Evolutionary conservation across 1,139 yeast genomes (phyloP), one percentile per base, ranked within the genome.

Genomic region (Debaryomyces sp.): DNA sequence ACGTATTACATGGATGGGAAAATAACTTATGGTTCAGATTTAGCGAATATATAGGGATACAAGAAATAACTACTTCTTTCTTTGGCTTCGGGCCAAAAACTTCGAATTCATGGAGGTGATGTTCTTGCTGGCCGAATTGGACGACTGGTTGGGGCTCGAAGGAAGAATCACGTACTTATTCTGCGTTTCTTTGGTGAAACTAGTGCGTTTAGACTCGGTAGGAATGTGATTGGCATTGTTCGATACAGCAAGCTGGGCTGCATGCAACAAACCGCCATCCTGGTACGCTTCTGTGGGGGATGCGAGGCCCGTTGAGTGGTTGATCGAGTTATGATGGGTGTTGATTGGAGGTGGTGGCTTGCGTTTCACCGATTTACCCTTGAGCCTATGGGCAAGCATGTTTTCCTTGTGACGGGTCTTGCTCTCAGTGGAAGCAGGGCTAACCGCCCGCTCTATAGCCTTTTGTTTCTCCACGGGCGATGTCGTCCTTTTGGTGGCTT

Each of bases 211-310:
- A 49, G 61, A 62, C 44, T 61, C 58, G 7, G 67, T 58, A n/a
- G 63, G 50, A 5, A 66, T 60, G n/a, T 49, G 44, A 26, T 62
- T 49, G 17, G 50, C 43, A 26, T 59, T 62, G 44, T 71, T 64
- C 6, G 79, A 70, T 4, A 79, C 81, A 1, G 81, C 82, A 48
- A 73, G 62, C 52, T 73, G 74, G 1, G 80, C 80, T 12, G 80
- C 81, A 48, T 72, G 74, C 23, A 76, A 58, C 52, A 63, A 69
- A 3, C 66, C 76, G 43, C 60, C 59, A 7, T 59, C 68, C 15
- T 53, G 59, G 26, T 30, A 41, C 15, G 24, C 30, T 17, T 35
- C 26, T 2, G 57, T 53, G 29, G 52, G 50, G 10, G 47, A 51
- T 24, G 66, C 62, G 26, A 73, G 61, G 0, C 77, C 77, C 4